Conservation (phyloP, 768 basidiomycete species). For the Coprinopsis marcescibilis region DNA sequence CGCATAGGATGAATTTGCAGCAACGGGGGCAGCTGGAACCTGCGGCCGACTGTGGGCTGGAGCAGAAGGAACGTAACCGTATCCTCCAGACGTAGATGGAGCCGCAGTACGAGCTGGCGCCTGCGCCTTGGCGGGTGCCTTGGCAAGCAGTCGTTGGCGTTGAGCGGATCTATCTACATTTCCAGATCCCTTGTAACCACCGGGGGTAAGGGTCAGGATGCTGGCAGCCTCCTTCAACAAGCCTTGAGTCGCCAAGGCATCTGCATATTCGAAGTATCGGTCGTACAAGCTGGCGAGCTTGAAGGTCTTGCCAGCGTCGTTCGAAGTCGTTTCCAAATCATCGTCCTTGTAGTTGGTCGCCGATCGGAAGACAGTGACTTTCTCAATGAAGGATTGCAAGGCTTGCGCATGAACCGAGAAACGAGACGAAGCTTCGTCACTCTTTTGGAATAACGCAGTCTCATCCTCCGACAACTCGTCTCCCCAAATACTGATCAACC, state of each 20-base stretch:
- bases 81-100: background rate
- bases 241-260: conserved; percentile 87
- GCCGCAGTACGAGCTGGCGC: conserved; percentile 15
- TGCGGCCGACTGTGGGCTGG: conserved; percentile 8
- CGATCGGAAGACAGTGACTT: conserved; percentile 88
- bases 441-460: conserved; percentile 32
- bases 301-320: conserved; percentile 56
- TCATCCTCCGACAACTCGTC: conserved; percentile 91
- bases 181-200: conserved; percentile 59
- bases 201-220: conserved; percentile 76
- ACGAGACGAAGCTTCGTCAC: conserved; percentile 40
- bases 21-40: conserved; percentile 7
- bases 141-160: conserved; percentile 33
- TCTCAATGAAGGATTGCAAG: conserved; percentile 92
- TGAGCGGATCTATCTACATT: conserved; percentile 33
- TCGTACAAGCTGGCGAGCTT: conserved; percentile 87
- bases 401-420: conserved; percentile 83
- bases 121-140: conserved; percentile 21
- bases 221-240: conserved; percentile 73
- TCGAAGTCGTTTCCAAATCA: conserved; percentile 48
- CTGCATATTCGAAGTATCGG: conserved; percentile 93
- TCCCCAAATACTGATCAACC: conserved; percentile 85
- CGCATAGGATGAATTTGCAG: conserved; percentile 11
- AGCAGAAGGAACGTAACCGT: conserved; percentile 13
- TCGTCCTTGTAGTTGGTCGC: conserved; percentile 77